Conservation (phyloP, 495 filamentous ascomycete genomes). For the Penicillium argentinense region DNA sequence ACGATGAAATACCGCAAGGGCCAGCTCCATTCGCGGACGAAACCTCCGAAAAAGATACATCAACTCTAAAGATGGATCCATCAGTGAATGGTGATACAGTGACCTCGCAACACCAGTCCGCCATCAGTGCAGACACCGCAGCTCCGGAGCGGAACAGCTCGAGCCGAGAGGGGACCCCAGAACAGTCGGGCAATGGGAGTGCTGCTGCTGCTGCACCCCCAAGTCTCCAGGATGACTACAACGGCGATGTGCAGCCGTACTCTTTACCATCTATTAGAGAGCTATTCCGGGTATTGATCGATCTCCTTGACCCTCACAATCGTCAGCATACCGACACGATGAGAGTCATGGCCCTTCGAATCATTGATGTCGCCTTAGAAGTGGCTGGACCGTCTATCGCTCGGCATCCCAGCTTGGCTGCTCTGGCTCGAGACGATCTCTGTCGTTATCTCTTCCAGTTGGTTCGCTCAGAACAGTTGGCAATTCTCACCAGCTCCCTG, state of each 20-base stretch:
- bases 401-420: conserved; percentile 85
- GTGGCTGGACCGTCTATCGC: conserved; percentile 95
- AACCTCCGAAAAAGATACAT: conserved; percentile 52
- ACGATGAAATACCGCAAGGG: conserved; percentile 65
- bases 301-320: conserved; percentile 91
- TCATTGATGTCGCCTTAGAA: conserved; percentile 96
- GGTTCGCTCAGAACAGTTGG: conserved; percentile 92
- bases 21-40: conserved; percentile 53
- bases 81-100: conserved; percentile 71
- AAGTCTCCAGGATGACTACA: conserved; percentile 34
- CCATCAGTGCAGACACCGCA: conserved; percentile 43
- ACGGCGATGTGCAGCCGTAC: conserved; percentile 74
- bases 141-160: conserved; percentile 33
- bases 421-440: conserved; percentile 86
- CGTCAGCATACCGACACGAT: conserved; percentile 89
- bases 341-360: conserved; percentile 94
- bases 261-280: conserved; percentile 92
- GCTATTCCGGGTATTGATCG: conserved; percentile 91
- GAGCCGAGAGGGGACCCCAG: conserved; percentile 34
- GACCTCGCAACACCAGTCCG: conserved; percentile 46
- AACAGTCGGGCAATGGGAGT: conserved; percentile 37
- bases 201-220: conserved; percentile 49
- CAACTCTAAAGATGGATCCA: conserved; percentile 80
- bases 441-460: conserved; percentile 96
- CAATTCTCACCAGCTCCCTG: conserved; percentile 86